Evolutionary conservation across 257 asterid genomes (phyloP).

Genomic region (Knoxia roxburghii): DNA sequence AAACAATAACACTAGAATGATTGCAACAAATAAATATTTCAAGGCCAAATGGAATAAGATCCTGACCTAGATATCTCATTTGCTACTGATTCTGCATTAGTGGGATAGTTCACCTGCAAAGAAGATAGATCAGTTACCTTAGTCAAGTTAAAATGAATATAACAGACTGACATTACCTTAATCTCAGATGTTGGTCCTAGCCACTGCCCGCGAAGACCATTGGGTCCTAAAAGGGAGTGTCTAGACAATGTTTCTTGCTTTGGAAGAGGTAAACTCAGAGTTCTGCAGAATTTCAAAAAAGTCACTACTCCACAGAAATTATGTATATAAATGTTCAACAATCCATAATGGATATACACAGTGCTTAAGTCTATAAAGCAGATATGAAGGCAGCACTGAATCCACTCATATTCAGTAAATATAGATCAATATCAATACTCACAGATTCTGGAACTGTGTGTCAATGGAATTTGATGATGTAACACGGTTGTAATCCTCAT

Average conservation of each 20-base stretch:
- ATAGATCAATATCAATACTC: conserved; percentile 24
- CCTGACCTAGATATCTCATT: conserved; percentile 64
- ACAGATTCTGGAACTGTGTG: conserved; percentile 67
- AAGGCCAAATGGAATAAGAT: conserved; percentile 11
- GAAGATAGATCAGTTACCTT: conserved; percentile 10
- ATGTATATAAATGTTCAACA: background rate
- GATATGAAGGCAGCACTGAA: background rate
- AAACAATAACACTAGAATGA: background rate
- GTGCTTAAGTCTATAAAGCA: background rate
- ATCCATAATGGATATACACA: background rate
- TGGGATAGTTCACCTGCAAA: conserved; percentile 81
- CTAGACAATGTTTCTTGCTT: conserved; percentile 89
- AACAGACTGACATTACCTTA: conserved; percentile 44
- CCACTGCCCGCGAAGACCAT: conserved; percentile 89
- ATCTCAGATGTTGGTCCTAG: conserved; percentile 57
- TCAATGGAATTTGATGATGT: conserved; percentile 48
- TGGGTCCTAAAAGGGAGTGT: conserved; percentile 82
- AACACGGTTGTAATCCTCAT: conserved; percentile 36
- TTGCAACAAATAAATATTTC: background rate
- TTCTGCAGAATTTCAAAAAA: conserved; percentile 40
- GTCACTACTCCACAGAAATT: conserved; percentile 3
- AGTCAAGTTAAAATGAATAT: background rate
- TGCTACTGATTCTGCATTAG: conserved; percentile 42
- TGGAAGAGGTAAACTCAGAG: conserved; percentile 69
- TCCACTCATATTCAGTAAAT: background rate